Conservation (phyloP, 2,329 filamentous ascomycete species). For the Scytalidium sp. region DNA sequence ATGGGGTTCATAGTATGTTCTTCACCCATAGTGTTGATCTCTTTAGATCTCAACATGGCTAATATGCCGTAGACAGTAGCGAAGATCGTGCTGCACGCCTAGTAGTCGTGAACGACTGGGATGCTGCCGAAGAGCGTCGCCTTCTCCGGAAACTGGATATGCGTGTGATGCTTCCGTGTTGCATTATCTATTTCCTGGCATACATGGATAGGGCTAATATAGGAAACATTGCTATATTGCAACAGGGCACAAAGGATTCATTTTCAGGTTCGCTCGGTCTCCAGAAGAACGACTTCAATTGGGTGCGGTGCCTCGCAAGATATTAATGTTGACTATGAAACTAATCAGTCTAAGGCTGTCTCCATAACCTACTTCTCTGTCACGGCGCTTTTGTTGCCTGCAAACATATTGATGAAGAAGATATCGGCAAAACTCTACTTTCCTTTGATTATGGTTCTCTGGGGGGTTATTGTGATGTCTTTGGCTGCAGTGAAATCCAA, state of each 20-base stretch:
- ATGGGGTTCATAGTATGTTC: slow-evolving; percentile 2
- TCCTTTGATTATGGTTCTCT: slow-evolving; percentile 6
- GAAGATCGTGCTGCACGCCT: slow-evolving; percentile 3
- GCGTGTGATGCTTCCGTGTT: slow-evolving; percentile 11
- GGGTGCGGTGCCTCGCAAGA: slow-evolving; percentile 1
- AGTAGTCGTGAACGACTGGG: slow-evolving; percentile 11
- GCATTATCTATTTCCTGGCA: slow-evolving; percentile 18
- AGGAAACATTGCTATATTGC: slow-evolving; percentile 15
- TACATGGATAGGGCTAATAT: slow-evolving; percentile 18
- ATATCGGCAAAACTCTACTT: slow-evolving; percentile 13
- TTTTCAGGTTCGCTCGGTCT: slow-evolving; percentile 11
- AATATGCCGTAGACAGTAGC: background rate
- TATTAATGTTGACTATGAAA: background rate
- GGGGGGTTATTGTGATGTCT: slow-evolving; percentile 6
- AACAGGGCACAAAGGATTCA: slow-evolving; percentile 9
- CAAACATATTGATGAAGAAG: slow-evolving; percentile 18
- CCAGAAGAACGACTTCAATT: slow-evolving; percentile 16
- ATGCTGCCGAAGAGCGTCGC: slow-evolving; percentile 12
- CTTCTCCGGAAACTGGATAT: slow-evolving; percentile 17
- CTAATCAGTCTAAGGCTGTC: slow-evolving; percentile 5
- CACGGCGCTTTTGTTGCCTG: slow-evolving; percentile 15
- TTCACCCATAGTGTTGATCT: background rate
- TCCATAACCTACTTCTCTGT: slow-evolving; percentile 18
- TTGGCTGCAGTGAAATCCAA: slow-evolving; percentile 10
- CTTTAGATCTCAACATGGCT: background rate